Conservation (phyloP, 805 yeast genomes). For the Suhomyces vadensis region DNA sequence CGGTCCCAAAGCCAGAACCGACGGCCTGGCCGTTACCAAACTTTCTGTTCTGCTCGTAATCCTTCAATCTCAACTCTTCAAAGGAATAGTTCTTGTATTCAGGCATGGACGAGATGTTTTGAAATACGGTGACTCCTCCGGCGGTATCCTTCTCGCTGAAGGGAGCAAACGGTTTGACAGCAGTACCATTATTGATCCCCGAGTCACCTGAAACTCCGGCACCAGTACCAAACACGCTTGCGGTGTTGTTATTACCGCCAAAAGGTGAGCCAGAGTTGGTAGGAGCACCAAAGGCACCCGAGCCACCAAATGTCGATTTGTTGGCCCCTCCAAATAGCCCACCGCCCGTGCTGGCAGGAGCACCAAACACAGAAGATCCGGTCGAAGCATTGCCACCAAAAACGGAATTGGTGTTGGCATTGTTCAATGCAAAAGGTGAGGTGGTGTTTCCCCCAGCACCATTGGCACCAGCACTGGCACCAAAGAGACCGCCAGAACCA, state of each 20-base stretch:
- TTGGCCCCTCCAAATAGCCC: slow-evolving; percentile 30
- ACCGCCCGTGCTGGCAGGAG: slow-evolving; percentile 12
- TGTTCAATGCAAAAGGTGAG: slow-evolving; percentile 8
- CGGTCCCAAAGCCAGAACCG: slow-evolving; percentile 26
- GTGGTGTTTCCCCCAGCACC: slow-evolving; percentile 12
- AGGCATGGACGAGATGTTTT: slow-evolving; percentile 85
- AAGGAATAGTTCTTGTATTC: slow-evolving; percentile 78
- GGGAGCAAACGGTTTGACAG: slow-evolving; percentile 67
- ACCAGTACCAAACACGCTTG: slow-evolving; percentile 15
- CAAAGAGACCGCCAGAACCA: slow-evolving; percentile 19
- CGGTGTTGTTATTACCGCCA: slow-evolving; percentile 25
- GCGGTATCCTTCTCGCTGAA: slow-evolving; percentile 69
- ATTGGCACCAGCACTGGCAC: slow-evolving; percentile 4
- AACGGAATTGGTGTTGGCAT: slow-evolving; percentile 32
- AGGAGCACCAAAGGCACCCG: slow-evolving; percentile 12
- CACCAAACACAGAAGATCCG: slow-evolving; percentile 5
- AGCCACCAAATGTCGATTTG: slow-evolving; percentile 16
- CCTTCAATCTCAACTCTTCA: slow-evolving; percentile 88
- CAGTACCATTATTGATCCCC: slow-evolving; percentile 62
- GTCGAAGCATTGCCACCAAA: slow-evolving; percentile 30
- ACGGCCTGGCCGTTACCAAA: slow-evolving; percentile 48
- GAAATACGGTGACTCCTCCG: slow-evolving; percentile 58
- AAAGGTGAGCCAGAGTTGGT: slow-evolving; percentile 26
- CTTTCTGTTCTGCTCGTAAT: slow-evolving; percentile 73
- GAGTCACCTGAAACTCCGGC: slow-evolving; percentile 29